Evolutionary conservation across 176 grass and related monocot genomes (phyloP).

Genomic region (Carex pumila): DNA sequence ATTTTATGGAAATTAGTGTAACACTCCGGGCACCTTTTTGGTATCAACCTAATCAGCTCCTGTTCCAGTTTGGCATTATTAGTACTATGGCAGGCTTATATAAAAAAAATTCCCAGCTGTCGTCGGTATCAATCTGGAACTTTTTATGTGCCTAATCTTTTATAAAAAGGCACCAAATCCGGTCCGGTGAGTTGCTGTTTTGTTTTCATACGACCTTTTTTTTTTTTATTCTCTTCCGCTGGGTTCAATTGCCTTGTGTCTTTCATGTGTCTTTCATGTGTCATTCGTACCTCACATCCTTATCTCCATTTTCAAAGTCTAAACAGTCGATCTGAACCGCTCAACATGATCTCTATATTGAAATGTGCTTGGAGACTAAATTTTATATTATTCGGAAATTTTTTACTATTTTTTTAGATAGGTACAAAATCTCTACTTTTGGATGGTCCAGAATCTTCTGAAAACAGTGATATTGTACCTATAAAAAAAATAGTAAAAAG

Average conservation of each 20-base stretch:
- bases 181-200: not conserved
- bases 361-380: too few relatives aligned
- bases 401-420: too few relatives aligned
- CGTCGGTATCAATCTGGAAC: not conserved
- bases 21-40: constrained; percentile 64
- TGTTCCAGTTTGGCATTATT: constrained; percentile 33
- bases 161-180: not conserved
- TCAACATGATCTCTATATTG: too few relatives aligned
- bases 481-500: too few relatives aligned
- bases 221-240: not conserved
- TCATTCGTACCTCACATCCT: too few relatives aligned
- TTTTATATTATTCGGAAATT: too few relatives aligned
- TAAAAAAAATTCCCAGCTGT: not conserved
- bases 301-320: too few relatives aligned
- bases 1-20: constrained; percentile 88
- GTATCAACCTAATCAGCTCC: constrained; percentile 90
- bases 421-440: too few relatives aligned
- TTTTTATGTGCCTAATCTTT: not conserved
- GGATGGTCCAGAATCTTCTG: too few relatives aligned
- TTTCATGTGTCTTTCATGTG: too few relatives aligned
- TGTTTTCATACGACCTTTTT: not conserved
- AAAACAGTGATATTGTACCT: too few relatives aligned
- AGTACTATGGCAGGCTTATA: not conserved
- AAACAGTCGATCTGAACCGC: too few relatives aligned
- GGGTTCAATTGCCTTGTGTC: not conserved